Percentiles rank a stretch among this genome's conserved stretches.
Conservation (phyloP, 768 basidiomycete species). For the Suillus subalutaceus region DNA sequence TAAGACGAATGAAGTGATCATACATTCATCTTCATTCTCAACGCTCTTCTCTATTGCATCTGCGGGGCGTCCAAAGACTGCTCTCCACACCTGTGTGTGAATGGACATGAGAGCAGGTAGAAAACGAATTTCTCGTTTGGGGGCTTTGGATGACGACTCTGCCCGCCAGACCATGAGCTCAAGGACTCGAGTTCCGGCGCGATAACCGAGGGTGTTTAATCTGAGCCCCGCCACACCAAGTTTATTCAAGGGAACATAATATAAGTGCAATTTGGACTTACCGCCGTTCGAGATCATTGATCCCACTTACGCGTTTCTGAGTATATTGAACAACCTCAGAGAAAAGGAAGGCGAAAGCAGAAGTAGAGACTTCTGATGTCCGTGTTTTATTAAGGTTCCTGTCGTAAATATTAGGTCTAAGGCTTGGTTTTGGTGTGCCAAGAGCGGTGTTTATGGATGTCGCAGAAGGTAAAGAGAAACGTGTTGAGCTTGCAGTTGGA, state of each 20-base stretch:
- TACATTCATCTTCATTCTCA: constrained; percentile 95
- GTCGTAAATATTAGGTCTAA: constrained; percentile 85
- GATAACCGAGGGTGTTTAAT: constrained; percentile 90
- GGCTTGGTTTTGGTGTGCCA: constrained; percentile 37
- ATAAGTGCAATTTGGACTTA: constrained; percentile 35
- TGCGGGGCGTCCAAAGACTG: constrained; percentile 91
- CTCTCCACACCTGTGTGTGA: constrained; percentile 94
- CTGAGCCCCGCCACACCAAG: constrained; percentile 41
- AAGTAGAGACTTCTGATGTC: constrained; percentile 77
- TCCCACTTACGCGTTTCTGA: constrained; percentile 92
- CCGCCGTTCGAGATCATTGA: constrained; percentile 95
- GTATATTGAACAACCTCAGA: constrained; percentile 95
- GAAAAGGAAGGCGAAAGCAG: constrained; percentile 89
- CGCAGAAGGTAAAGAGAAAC: constrained; percentile 70
- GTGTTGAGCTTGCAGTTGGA: constrained; percentile 62
- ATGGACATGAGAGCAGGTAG: constrained; percentile 91
- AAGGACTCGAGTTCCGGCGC: constrained; percentile 84
- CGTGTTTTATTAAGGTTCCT: constrained; percentile 87
- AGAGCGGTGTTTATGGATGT: constrained; percentile 48
- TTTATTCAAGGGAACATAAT: constrained; percentile 2
- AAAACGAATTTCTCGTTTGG: constrained; percentile 90
- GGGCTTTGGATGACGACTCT: constrained; percentile 81
- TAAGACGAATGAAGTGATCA: constrained; percentile 24
- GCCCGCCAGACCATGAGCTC: constrained; percentile 84
- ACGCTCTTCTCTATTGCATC: constrained; percentile 96